A percentile compares a stretch with the other conserved stretches of the same genome.
These are phyloP conservation scores for Flaveria robusta DNA, from an alignment of 129 eudicot genomes.

Conservation along the genomic window DNA sequence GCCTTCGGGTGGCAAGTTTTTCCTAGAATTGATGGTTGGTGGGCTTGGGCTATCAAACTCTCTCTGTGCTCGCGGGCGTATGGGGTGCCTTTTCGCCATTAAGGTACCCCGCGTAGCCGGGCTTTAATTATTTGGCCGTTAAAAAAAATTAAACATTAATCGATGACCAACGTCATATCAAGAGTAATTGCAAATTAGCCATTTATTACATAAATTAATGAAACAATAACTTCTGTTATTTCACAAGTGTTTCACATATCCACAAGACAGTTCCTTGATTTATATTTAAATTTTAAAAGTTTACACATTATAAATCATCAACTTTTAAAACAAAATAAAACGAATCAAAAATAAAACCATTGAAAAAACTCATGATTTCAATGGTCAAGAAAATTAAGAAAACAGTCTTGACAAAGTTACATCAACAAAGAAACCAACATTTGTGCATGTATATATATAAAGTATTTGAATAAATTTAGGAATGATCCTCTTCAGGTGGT, in stretches of 20 bases:
- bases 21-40: too few relatives aligned
- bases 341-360: conserved; percentile 19
- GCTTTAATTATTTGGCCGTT: too few relatives aligned
- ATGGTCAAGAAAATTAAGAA: conserved; percentile 26
- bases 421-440: conserved; percentile 30
- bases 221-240: neutral
- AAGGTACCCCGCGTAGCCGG: too few relatives aligned
- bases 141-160: too few relatives aligned
- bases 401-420: conserved; percentile 29
- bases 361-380: conserved; percentile 29
- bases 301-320: conserved; percentile 28
- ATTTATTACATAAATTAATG: too few relatives aligned
- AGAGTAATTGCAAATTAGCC: neutral
- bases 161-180: too few relatives aligned
- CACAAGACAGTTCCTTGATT: conserved; percentile 37
- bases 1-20: too few relatives aligned
- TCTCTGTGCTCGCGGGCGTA: too few relatives aligned
- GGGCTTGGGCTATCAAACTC: too few relatives aligned
- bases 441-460: conserved; percentile 22
- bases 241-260: conserved; percentile 4
- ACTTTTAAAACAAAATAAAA: conserved; percentile 7
- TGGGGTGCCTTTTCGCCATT: too few relatives aligned
- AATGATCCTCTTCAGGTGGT: conserved; percentile 34
- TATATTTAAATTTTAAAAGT: conserved; percentile 23
- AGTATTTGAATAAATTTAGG: conserved; percentile 20